phyloP scores from a whole-genome alignment of 2,329 filamentous ascomycete genomes.

The Esteya vermicola region DNA sequence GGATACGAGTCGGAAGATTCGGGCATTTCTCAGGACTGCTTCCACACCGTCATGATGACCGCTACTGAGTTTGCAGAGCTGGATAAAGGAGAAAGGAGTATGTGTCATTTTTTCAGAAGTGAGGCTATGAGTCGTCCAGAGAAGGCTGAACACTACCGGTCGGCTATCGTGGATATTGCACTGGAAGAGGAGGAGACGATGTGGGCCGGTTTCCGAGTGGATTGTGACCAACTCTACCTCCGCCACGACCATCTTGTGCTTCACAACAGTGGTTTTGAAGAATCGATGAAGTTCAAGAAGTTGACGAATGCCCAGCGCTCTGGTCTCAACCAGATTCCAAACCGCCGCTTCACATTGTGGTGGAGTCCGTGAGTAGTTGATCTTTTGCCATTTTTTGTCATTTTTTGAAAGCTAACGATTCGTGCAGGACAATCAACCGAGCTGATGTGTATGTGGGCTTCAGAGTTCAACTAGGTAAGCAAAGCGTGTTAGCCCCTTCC shows the following conservation, averaged over 20 bases:
- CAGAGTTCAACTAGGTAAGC: conserved; percentile 65
- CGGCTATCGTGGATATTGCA: conserved; percentile 24
- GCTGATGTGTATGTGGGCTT: conserved; percentile 99
- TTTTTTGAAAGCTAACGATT: conserved; percentile 14
- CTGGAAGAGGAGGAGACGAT: conserved; percentile 27
- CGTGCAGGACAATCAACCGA: conserved; percentile 58
- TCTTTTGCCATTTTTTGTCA: not conserved
- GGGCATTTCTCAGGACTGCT: too few species aligned
- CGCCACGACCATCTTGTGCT: conserved; percentile 32
- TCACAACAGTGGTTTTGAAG: conserved; percentile 38
- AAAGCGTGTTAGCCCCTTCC: not conserved
- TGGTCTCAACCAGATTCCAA: conserved; percentile 96
- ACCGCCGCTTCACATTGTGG: conserved; percentile 96
- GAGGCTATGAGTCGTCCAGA: not conserved
- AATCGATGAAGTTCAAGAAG: conserved; percentile 95
- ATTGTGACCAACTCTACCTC: conserved; percentile 31
- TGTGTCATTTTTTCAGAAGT: not conserved
- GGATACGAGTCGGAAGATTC: not conserved
- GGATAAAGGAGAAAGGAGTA: not conserved
- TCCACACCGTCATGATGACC: not conserved
- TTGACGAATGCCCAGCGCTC: conserved; percentile 82
- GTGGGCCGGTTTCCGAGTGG: conserved; percentile 36
- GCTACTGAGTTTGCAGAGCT: not conserved
- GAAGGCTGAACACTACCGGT: conserved; percentile 17
- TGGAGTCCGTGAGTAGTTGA: conserved; percentile 56